Evolutionary conservation across 768 basidiomycete genomes (phyloP), one percentile per base, ranked within the genome.

Genomic region (Boletus coccyginus): DNA sequence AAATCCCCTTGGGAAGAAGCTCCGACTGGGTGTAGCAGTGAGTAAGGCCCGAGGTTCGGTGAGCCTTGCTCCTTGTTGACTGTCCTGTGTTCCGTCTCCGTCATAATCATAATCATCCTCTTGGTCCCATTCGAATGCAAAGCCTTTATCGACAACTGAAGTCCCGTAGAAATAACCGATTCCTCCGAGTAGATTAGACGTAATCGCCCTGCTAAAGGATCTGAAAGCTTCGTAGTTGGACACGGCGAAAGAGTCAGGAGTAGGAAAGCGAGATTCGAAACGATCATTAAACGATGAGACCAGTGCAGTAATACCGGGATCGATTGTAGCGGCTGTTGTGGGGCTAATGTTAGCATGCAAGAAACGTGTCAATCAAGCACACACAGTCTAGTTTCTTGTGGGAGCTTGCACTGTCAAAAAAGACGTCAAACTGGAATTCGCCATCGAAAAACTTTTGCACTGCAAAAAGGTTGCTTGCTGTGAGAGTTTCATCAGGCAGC

Each of bases 1-100:
- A 73, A 98, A 98, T 17, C 95, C 95, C 69, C 95, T 80, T 0
- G 95, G 95, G 78, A 98, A 98, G 78, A 98, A 98, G 62, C 93
- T 94, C 36, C 96, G 81, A 67, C 94, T 96, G 5, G 95, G 95
- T 0, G 96, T 98, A 1, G 92, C 94, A 9, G 95, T 96, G 60
- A 97, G 73, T 19, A 98, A 73, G 19, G 84, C 82, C 56, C 78
- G 85, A 8, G 91, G 87, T 35, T 89, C 87, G 6, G 88, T 91
- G 57, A 93, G 64, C 52, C 73, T 80, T 16, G 89, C 80, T n/a
- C 85, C 88, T 40, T 71, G 75, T 52, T 74, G 68, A 14, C 50
- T 59, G n/a, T 73, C 71, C 17, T 74, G 71, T 12, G 44, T 45
- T 21, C 67, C 75, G 5, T 77, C 78, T 10, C 74, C 76, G 2